phyloP scores from a whole-genome alignment of 1,139 yeast genomes.

The Taphrina betulina region DNA sequence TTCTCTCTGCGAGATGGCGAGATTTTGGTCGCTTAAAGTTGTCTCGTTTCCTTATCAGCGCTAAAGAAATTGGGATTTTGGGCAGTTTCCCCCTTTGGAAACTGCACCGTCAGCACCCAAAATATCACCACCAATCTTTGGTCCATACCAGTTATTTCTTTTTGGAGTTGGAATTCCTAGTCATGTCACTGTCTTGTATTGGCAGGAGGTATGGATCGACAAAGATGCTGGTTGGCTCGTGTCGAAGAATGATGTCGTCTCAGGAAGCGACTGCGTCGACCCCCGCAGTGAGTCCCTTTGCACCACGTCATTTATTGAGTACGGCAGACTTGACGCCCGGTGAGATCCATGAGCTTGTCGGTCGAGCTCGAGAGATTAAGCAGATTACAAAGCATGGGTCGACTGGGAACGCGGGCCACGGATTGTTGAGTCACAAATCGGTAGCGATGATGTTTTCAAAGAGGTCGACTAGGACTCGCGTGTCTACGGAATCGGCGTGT shows the following conservation, averaged over 20 bases:
- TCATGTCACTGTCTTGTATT: no score
- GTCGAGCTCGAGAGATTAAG: constrained; percentile 65
- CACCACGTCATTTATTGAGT: constrained; percentile 60
- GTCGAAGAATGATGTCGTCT: neutral
- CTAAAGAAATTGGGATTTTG: no score
- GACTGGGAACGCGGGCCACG: constrained; percentile 29
- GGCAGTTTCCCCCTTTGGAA: no score
- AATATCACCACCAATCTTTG: no score
- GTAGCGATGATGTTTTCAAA: constrained; percentile 82
- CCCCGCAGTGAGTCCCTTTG: constrained; percentile 27
- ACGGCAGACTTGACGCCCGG: constrained; percentile 65
- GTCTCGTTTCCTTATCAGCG: no score
- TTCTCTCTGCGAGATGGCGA: no score
- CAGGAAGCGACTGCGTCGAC: constrained; percentile 19
- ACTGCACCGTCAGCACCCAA: no score
- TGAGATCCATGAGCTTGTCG: constrained; percentile 63
- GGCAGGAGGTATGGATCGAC: no score
- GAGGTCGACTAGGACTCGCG: constrained; percentile 91
- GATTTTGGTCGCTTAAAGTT: no score
- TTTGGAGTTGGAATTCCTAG: no score
- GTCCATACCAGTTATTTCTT: no score
- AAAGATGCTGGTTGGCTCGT: no score
- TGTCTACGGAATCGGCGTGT: constrained; percentile 93
- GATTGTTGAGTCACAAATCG: constrained; percentile 57
- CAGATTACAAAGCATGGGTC: constrained; percentile 55